Evolutionary conservation across 129 eudicot species (phyloP).

Genomic region (Artemisia argyi): DNA sequence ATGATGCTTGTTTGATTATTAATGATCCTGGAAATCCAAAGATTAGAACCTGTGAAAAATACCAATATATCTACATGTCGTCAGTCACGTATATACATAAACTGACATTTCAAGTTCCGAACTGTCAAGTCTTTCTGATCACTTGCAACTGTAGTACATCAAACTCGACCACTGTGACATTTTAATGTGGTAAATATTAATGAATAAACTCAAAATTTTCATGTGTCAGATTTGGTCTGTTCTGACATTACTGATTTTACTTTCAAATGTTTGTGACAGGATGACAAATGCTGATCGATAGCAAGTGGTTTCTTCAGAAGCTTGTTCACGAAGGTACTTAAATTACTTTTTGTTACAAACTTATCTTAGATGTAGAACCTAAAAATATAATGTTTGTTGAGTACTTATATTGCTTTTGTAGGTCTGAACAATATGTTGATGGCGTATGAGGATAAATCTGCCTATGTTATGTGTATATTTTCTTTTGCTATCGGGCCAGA

Average conservation of each 20-base stretch:
- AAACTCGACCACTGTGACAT: too few relatives aligned
- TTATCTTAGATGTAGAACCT: neutral
- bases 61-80: too few relatives aligned
- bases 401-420: slow-evolving; percentile 24
- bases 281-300: slow-evolving; percentile 28
- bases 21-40: too few relatives aligned
- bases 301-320: slow-evolving; percentile 96
- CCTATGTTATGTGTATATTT: slow-evolving; percentile 80
- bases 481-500: slow-evolving; percentile 85
- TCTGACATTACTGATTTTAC: slow-evolving; percentile 8
- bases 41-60: too few relatives aligned
- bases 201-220: too few relatives aligned
- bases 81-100: too few relatives aligned
- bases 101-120: too few relatives aligned
- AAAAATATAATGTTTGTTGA: slow-evolving; percentile 9
- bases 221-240: neutral
- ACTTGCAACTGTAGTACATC: too few relatives aligned
- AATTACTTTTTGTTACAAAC: neutral
- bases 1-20: too few relatives aligned
- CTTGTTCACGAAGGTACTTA: slow-evolving; percentile 80
- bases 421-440: slow-evolving; percentile 84
- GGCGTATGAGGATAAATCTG: slow-evolving; percentile 97
- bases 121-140: too few relatives aligned
- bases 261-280: slow-evolving; percentile 16
- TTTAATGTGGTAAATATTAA: too few relatives aligned